phyloP scores from a whole-genome alignment of 2,329 filamentous ascomycete genomes.

The Cytospora paraplurivora region DNA sequence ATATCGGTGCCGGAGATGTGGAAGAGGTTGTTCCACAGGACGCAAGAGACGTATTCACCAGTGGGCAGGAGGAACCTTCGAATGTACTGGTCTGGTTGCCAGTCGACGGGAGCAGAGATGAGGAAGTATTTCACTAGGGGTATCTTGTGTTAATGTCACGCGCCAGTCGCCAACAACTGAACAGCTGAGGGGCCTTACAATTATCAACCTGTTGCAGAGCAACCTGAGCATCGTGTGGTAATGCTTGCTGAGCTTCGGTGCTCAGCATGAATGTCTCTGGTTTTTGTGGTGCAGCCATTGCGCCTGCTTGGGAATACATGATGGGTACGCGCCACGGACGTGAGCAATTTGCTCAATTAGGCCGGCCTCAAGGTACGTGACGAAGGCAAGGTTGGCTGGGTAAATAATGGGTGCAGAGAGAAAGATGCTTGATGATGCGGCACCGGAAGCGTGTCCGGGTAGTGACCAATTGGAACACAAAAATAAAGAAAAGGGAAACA shows the following conservation, averaged over 20 bases:
- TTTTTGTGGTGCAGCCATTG: slow-evolving; percentile 91
- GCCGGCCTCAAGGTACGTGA: slow-evolving; percentile 13
- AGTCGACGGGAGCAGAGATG: slow-evolving; percentile 97
- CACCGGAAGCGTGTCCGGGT: slow-evolving; percentile 23
- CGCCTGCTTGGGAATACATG: slow-evolving; percentile 83
- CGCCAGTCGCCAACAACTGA: slow-evolving; percentile 13
- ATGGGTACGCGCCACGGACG: slow-evolving; percentile 32
- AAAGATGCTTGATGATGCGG: slow-evolving; percentile 23
- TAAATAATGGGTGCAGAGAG: background rate
- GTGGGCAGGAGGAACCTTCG: slow-evolving; percentile 93
- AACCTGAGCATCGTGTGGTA: slow-evolving; percentile 95
- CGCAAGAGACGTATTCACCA: slow-evolving; percentile 97
- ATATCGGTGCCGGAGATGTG: slow-evolving; percentile 99
- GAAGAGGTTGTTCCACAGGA: slow-evolving; percentile 97
- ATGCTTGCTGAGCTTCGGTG: slow-evolving; percentile 91
- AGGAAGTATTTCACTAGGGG: slow-evolving; percentile 95
- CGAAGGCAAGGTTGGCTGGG: slow-evolving; percentile 3
- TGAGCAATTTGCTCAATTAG: slow-evolving; percentile 16
- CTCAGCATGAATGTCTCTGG: slow-evolving; percentile 99
- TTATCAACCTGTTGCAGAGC: slow-evolving; percentile 98
- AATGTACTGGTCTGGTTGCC: slow-evolving; percentile 96
- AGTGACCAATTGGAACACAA: slow-evolving; percentile 25
- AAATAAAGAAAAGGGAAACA: slow-evolving; percentile 12
- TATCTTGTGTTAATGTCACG: slow-evolving; percentile 31
- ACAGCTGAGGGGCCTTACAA: slow-evolving; percentile 59